Evolutionary conservation across 2,329 filamentous ascomycete genomes (phyloP).

Genomic region (Cladophialophora carrionii): DNA sequence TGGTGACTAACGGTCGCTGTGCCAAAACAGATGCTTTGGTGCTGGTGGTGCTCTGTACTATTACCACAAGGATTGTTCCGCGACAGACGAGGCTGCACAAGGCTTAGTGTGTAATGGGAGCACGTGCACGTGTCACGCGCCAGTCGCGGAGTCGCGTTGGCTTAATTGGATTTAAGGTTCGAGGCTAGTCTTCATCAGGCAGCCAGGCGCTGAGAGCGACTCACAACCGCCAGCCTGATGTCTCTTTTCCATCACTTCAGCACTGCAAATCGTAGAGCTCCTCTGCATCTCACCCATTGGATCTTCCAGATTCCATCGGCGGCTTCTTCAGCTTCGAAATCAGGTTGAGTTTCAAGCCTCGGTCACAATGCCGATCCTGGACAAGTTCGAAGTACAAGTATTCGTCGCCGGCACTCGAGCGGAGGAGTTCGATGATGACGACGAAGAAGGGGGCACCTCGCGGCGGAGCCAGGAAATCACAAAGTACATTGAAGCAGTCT

Average conservation of each 20-base stretch:
- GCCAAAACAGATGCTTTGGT: background rate
- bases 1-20: background rate
- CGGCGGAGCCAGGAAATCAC: conserved; percentile 23
- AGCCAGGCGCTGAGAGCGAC: background rate
- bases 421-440: conserved; percentile 38
- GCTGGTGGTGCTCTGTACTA: background rate
- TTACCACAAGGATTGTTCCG: background rate
- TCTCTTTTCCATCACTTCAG: background rate
- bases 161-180: background rate
- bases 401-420: conserved; percentile 32
- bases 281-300: background rate
- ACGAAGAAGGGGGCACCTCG: background rate
- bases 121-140: background rate
- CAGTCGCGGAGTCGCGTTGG: background rate
- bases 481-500: conserved; percentile 31
- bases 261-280: background rate
- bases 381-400: conserved; percentile 11
- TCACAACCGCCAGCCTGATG: background rate
- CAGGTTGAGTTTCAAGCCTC: background rate
- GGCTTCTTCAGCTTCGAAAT: background rate
- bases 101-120: background rate
- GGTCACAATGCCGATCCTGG: conserved; percentile 10
- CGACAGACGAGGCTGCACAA: background rate
- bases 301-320: background rate
- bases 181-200: background rate